Evolutionary conservation across 2,329 filamentous ascomycete species (phyloP).

Genomic region (Colletotrichum destructivum): DNA sequence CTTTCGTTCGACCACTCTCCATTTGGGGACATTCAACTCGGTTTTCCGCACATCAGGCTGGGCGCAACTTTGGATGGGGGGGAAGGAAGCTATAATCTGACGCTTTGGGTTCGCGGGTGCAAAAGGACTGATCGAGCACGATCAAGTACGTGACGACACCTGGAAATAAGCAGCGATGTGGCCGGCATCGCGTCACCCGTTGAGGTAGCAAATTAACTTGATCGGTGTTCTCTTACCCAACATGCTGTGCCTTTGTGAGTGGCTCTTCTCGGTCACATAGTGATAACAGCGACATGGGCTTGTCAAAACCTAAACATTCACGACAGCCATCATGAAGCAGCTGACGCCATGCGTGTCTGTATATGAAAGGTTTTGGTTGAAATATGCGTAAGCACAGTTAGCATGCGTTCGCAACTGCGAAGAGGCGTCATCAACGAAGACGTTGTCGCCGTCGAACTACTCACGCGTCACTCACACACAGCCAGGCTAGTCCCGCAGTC

Average conservation of each 20-base stretch:
- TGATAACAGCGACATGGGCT: neutral
- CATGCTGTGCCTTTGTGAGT: neutral
- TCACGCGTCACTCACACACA: too few relatives aligned
- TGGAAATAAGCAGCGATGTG: constrained; percentile 40
- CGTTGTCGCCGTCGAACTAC: constrained; percentile 28
- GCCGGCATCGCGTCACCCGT: constrained; percentile 41
- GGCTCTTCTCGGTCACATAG: neutral
- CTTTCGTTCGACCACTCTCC: constrained; percentile 17
- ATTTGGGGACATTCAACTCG: constrained; percentile 10
- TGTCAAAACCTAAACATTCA: too few relatives aligned
- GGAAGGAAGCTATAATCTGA: constrained; percentile 23
- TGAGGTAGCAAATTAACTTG: constrained; percentile 36
- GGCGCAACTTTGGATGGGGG: constrained; percentile 11
- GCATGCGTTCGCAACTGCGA: constrained; percentile 31
- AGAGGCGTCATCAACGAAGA: constrained; percentile 25
- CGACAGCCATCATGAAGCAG: neutral
- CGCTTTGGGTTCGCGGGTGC: constrained; percentile 41
- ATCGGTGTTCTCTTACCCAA: constrained; percentile 16
- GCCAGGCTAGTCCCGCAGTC: constrained; percentile 7
- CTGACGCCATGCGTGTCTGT: constrained; percentile 4
- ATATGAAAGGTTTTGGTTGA: neutral
- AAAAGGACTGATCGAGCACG: constrained; percentile 42
- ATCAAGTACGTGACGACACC: constrained; percentile 43
- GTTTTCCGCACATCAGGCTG: constrained; percentile 5
- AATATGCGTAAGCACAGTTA: neutral